These are phyloP conservation scores for Erythrophleum fordii DNA, from an alignment of 306 rosid genomes.

Conservation along the genomic window DNA sequence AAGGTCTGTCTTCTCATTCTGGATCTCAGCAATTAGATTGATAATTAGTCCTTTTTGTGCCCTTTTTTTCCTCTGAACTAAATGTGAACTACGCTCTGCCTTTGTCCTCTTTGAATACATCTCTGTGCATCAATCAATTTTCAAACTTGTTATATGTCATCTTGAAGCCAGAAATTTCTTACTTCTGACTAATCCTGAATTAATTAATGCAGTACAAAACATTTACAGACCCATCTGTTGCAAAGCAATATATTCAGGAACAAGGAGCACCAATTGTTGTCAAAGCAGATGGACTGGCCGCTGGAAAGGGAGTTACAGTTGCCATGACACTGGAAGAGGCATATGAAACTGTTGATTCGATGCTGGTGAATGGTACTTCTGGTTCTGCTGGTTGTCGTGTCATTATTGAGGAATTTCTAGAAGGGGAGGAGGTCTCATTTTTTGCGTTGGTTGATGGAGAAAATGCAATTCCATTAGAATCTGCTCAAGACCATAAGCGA, in stretches of 20 bases:
- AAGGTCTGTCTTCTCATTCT: slow-evolving; percentile 57
- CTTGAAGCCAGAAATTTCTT: slow-evolving; percentile 5
- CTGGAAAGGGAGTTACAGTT: slow-evolving; percentile 94
- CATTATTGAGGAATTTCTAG: slow-evolving; percentile 85
- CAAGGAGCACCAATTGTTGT: slow-evolving; percentile 87
- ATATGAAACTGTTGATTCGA: slow-evolving; percentile 80
- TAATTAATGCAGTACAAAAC: slow-evolving; percentile 71
- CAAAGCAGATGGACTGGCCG: slow-evolving; percentile 95
- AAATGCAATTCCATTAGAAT: slow-evolving; percentile 84
- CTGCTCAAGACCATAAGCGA: slow-evolving; percentile 97
- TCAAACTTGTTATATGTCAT: slow-evolving; percentile 2
- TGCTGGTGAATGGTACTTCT: slow-evolving; percentile 79
- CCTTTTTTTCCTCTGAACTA: not conserved
- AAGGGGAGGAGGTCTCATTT: slow-evolving; percentile 94
- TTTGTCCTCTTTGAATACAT: slow-evolving; percentile 11
- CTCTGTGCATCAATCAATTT: not conserved
- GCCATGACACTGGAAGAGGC: slow-evolving; percentile 82
- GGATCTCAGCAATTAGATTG: not conserved
- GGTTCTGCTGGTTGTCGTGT: slow-evolving; percentile 89
- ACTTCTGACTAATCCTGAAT: slow-evolving; percentile 28
- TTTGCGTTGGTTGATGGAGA: slow-evolving; percentile 93
- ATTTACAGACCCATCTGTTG: slow-evolving; percentile 72
- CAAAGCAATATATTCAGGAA: slow-evolving; percentile 77
- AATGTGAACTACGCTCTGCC: not conserved
- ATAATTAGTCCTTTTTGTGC: slow-evolving; percentile 4